A percentile compares a stretch with the other conserved stretches of the same genome.
These are phyloP conservation scores for Nevesoporus exiguus DNA, from an alignment of 768 basidiomycete genomes.

Conservation along the genomic window DNA sequence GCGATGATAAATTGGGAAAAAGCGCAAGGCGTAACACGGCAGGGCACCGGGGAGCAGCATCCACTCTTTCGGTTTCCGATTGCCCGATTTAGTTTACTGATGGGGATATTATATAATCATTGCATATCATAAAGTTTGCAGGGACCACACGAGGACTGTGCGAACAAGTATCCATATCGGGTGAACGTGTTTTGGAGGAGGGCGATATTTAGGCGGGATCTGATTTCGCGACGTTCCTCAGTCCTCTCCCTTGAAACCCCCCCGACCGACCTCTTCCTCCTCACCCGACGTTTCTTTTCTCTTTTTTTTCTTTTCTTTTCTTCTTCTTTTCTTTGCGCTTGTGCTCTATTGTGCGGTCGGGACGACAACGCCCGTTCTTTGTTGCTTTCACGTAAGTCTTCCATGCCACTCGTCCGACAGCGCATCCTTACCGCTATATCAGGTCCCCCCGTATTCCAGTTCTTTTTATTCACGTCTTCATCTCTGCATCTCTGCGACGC, in stretches of 20 bases:
- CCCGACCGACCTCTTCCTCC: constrained; percentile 31
- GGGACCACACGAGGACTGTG: constrained; percentile 32
- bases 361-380: constrained; percentile 29
- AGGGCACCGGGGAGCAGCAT: constrained; percentile 28
- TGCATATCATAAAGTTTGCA: constrained; percentile 21
- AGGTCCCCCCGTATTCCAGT: constrained; percentile 34
- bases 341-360: constrained; percentile 36
- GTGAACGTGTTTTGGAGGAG: background rate
- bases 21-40: constrained; percentile 13
- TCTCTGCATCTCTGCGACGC: constrained; percentile 34
- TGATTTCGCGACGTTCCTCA: constrained; percentile 27
- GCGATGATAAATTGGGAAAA: constrained; percentile 22
- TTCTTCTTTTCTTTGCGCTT: constrained; percentile 22
- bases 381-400: constrained; percentile 34
- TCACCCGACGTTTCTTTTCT: constrained; percentile 39
- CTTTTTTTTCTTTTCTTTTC: constrained; percentile 27
- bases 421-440: constrained; percentile 9
- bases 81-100: constrained; percentile 5
- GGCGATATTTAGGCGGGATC: constrained; percentile 35
- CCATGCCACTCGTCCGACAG: background rate
- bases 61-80: constrained; percentile 8
- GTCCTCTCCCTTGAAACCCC: constrained; percentile 22
- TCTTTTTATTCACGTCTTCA: constrained; percentile 34
- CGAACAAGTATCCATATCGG: constrained; percentile 12
- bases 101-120: constrained; percentile 31